These are phyloP conservation scores for Microcos paniculata DNA, from an alignment of 345 rosid species.

Conservation along the genomic window DNA sequence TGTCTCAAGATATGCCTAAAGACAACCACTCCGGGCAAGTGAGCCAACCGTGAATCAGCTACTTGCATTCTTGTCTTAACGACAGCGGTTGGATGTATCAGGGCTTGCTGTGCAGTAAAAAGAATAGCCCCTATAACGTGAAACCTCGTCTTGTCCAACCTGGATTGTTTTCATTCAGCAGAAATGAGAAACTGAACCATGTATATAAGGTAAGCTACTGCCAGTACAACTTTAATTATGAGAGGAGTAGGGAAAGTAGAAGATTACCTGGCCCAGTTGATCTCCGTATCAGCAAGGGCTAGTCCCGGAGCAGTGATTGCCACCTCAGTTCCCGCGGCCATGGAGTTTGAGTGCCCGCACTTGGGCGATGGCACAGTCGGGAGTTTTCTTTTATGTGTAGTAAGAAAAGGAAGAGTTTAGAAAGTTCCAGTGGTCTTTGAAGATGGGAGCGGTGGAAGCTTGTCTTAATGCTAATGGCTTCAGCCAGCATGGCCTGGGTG, in stretches of 20 bases:
- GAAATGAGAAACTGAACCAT: not conserved
- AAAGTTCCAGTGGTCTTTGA: slow-evolving; percentile 25
- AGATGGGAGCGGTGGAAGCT: not conserved
- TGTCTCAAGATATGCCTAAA: slow-evolving; percentile 38
- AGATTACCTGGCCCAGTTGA: slow-evolving; percentile 56
- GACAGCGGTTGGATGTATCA: slow-evolving; percentile 57
- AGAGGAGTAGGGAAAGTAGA: not conserved
- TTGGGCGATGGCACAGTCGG: too few species aligned
- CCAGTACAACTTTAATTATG: not conserved
- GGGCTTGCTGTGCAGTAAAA: slow-evolving; percentile 52
- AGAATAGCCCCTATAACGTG: slow-evolving; percentile 58
- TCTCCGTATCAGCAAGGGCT: slow-evolving; percentile 54
- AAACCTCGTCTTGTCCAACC: slow-evolving; percentile 64
- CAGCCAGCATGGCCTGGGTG: too few species aligned
- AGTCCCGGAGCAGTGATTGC: slow-evolving; percentile 28
- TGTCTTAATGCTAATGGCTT: too few species aligned
- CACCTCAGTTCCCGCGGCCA: slow-evolving; percentile 42
- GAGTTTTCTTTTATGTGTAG: not conserved
- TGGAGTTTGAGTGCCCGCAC: too few species aligned
- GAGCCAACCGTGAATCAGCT: slow-evolving; percentile 43
- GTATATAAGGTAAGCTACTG: too few species aligned
- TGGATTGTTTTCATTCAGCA: not conserved
- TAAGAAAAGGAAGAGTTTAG: slow-evolving; percentile 2
- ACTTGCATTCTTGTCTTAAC: slow-evolving; percentile 72
- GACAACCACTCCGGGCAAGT: slow-evolving; percentile 34